These are phyloP conservation scores for Emergomyces orientalis DNA, from an alignment of 2,329 filamentous ascomycete species.

Conservation along the genomic window DNA sequence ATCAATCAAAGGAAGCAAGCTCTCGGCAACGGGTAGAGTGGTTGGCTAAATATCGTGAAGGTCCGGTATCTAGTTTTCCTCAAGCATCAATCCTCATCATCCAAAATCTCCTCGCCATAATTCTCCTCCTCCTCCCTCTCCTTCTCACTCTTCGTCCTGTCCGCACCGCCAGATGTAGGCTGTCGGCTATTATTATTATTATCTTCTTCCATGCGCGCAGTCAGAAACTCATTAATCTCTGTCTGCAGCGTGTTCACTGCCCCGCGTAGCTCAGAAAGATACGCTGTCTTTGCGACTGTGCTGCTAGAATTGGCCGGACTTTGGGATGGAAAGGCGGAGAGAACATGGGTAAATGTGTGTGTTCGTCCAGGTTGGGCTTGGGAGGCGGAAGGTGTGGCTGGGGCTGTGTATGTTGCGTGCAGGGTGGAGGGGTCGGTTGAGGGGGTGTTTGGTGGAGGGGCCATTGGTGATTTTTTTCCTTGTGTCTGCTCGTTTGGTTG, in stretches of 20 bases:
- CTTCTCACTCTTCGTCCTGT: slow-evolving; percentile 22
- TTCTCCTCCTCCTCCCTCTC: slow-evolving; percentile 46
- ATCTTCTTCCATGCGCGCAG: slow-evolving; percentile 54
- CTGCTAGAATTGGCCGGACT: slow-evolving; percentile 14
- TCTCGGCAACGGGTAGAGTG: neutral
- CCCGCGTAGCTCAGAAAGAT: slow-evolving; percentile 43
- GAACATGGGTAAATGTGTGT: slow-evolving; percentile 28
- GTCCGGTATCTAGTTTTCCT: neutral
- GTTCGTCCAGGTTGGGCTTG: slow-evolving; percentile 20
- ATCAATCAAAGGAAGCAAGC: neutral
- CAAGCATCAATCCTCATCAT: slow-evolving; percentile 47
- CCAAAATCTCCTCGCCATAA: slow-evolving; percentile 72
- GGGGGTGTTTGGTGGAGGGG: slow-evolving; percentile 13
- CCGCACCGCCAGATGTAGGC: slow-evolving; percentile 18
- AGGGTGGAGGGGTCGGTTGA: slow-evolving; percentile 14
- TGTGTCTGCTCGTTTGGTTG: neutral
- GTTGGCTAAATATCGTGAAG: neutral
- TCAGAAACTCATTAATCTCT: slow-evolving; percentile 51
- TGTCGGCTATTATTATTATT: slow-evolving; percentile 33
- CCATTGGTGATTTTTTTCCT: slow-evolving; percentile 11
- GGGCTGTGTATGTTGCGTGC: slow-evolving; percentile 21
- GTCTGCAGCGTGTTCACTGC: slow-evolving; percentile 45
- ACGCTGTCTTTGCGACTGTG: slow-evolving; percentile 41
- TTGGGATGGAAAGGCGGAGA: slow-evolving; percentile 19
- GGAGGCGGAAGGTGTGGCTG: slow-evolving; percentile 16